Evolutionary conservation across 1,284 basidiomycete species (phyloP).

Genomic region (Pseudozyma thailandica): DNA sequence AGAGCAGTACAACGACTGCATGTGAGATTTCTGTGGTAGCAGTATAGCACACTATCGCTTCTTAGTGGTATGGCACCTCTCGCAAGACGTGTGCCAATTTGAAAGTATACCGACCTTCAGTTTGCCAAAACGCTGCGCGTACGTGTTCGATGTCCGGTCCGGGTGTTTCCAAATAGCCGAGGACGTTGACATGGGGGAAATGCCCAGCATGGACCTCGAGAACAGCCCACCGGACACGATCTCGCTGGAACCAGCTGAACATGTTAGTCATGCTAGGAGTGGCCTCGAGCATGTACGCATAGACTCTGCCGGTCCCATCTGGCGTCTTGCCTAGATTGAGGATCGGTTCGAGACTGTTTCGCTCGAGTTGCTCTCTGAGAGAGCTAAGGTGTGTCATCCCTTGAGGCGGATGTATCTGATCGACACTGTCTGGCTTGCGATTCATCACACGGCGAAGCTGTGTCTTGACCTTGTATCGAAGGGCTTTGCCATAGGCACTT

Average conservation of each 20-base stretch:
- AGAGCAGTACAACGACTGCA: too few relatives aligned
- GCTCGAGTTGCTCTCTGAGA: conserved; percentile 1
- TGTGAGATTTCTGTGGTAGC: too few relatives aligned
- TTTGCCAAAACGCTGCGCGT: background rate
- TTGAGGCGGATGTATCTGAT: background rate
- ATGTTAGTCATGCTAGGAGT: background rate
- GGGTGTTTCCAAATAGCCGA: background rate
- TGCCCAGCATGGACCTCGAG: background rate
- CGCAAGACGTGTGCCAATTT: background rate
- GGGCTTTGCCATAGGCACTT: background rate
- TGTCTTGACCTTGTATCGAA: background rate
- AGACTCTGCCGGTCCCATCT: background rate
- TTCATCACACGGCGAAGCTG: background rate
- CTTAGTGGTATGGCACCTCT: background rate
- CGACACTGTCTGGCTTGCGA: background rate
- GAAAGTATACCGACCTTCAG: background rate
- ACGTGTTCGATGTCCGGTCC: background rate
- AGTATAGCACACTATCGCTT: background rate
- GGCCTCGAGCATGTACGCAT: conserved; percentile 1
- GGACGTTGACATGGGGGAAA: background rate
- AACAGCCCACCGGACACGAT: background rate
- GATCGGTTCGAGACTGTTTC: conserved; percentile 3
- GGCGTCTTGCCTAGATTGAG: background rate
- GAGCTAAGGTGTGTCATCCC: background rate
- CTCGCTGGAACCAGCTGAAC: background rate